Base-by-base conservation (phyloP, 2,329 filamentous ascomycete genomes). In the Trichoderma cornu-damae region DNA sequence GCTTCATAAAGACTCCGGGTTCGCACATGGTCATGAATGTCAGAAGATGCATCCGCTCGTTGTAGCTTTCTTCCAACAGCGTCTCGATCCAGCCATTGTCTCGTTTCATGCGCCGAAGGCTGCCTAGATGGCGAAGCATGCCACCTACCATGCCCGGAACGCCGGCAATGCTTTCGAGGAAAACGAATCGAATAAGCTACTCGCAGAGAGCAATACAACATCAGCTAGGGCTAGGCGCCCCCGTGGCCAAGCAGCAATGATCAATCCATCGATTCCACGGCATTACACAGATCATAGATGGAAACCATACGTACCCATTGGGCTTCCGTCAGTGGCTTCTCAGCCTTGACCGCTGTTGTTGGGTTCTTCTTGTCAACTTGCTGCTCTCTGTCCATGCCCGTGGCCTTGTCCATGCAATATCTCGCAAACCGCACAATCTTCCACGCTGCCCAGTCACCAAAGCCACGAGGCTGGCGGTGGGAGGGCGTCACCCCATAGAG, bases 81-180 rank as follows among this genome's bases (percentile, higher is more conserved):
- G 89, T 93, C 73, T 96, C 91, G 69, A 99, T 97, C 90, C 88
- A 97, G 67, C 94, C 94, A 65, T 97, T 96, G 70, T 97, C 93
- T 57, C 93, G 80, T 78, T 90, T 91, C 79, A 97, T 87, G 26
- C 87, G 82, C 43, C 93, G 81, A 67, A 97, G 81, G 63, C 87
- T 92, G 68, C 88, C 85, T 35, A 97, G 79, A 73, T 99, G 94
- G 32, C 94, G 81, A 14, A 97, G 78, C 89, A 96, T 96, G 20
- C 91, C 94, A 0, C 88, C 94, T 0, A 97, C 93, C 90, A 97
- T 97, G 6, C 94, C 94, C 0, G 94, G 94, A 0, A 97, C 94
- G 32, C 91, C 94, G 11, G 94, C 94, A 37, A 99, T 90, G 48
- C 87, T 92, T 72, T 99, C 94, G 32, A 99, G 81, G 72, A 99